Conservation (phyloP, 2,329 filamentous ascomycete species). For the Phoma herbarum region DNA sequence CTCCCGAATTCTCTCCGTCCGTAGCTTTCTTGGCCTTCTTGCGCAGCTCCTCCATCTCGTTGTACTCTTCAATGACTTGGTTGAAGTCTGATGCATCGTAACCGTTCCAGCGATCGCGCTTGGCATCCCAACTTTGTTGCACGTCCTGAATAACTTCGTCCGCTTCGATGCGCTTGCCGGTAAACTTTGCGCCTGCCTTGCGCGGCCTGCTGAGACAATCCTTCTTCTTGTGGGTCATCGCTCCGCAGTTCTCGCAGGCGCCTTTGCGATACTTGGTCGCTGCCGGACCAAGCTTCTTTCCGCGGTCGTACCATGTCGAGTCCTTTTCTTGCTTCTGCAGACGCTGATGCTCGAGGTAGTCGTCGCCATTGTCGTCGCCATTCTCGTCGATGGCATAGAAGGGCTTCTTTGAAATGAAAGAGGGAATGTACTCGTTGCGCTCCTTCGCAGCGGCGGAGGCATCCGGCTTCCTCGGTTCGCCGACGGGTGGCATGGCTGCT, state of each 20-base stretch:
- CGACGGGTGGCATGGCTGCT: slow-evolving; percentile 50
- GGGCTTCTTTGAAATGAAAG: slow-evolving; percentile 96
- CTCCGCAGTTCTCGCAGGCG: slow-evolving; percentile 97
- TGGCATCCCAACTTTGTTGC: slow-evolving; percentile 92
- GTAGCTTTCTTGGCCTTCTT: slow-evolving; percentile 54
- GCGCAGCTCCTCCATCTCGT: slow-evolving; percentile 81
- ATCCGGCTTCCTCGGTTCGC: slow-evolving; percentile 60
- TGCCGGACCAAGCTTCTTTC: slow-evolving; percentile 81
- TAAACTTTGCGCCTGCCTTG: slow-evolving; percentile 90
- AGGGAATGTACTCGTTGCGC: slow-evolving; percentile 96
- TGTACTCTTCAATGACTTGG: slow-evolving; percentile 87
- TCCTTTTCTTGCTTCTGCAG: slow-evolving; percentile 74
- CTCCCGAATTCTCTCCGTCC: slow-evolving; percentile 55
- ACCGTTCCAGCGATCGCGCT: slow-evolving; percentile 98
- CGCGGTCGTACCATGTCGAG: slow-evolving; percentile 92
- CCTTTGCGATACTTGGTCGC: slow-evolving; percentile 98
- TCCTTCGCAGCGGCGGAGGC: slow-evolving; percentile 73
- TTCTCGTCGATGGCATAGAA: slow-evolving; percentile 90
- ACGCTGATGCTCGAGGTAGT: slow-evolving; percentile 97
- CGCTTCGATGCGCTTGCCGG: slow-evolving; percentile 90
- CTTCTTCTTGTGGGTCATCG: slow-evolving; percentile 95
- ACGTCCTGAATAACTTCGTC: slow-evolving; percentile 89
- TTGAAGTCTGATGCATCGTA: slow-evolving; percentile 90
- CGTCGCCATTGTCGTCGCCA: slow-evolving; percentile 72
- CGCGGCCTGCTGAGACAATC: slow-evolving; percentile 90